These are phyloP conservation scores for Brassica incana DNA, from an alignment of 345 rosid species.

Conservation along the genomic window DNA sequence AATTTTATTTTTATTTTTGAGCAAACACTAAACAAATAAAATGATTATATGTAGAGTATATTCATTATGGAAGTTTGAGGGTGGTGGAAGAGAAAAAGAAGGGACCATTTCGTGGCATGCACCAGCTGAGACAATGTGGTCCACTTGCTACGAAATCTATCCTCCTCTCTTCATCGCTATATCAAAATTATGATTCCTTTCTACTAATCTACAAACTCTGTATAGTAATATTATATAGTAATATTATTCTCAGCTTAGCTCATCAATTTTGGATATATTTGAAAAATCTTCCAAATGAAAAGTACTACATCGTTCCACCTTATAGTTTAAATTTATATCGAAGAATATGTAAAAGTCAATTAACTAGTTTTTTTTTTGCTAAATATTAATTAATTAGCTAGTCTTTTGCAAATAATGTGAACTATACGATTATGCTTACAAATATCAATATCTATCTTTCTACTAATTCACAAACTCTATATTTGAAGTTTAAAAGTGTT, in stretches of 20 bases:
- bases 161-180: conserved; percentile 20
- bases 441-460: background rate
- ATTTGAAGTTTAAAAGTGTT: no score
- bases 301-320: background rate
- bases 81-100: conserved; percentile 17
- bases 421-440: background rate
- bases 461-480: no score
- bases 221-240: conserved; percentile 19
- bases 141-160: conserved; percentile 25
- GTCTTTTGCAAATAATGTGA: background rate
- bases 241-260: conserved; percentile 10
- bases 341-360: background rate
- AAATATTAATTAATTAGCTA: no score
- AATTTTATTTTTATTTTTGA: background rate
- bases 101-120: conserved; percentile 38
- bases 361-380: background rate
- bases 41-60: background rate
- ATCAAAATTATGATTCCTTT: conserved; percentile 26
- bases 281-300: background rate
- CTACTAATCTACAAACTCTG: conserved; percentile 7
- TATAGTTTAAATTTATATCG: background rate
- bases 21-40: background rate
- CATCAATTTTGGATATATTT: conserved; percentile 14
- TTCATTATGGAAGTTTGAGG: conserved; percentile 2
- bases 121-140: conserved; percentile 32